Base-by-base conservation (phyloP, 805 yeast species). In the Yarrowia osloensis region DNA sequence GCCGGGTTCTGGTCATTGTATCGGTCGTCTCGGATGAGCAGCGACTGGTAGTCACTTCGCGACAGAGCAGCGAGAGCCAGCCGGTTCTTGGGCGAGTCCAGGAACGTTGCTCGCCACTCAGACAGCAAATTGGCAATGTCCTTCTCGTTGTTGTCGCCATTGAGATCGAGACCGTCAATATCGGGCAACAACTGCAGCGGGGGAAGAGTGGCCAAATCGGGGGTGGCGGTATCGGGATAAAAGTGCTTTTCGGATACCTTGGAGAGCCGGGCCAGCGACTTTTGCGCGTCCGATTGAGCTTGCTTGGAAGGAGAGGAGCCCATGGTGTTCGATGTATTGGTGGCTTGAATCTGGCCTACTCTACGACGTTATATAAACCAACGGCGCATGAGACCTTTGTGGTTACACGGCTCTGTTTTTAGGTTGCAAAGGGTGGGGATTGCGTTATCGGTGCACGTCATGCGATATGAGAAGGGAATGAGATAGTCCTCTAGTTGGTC, bases 1-100 rank as follows among this genome's bases (percentile, higher is more conserved):
- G 80, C 73, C 26, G 52, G 54, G 52, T 61, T 61, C 54, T 46
- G 66, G 24, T 61, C 44, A 6, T 31, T 44, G 24, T 69, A 68
- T n/a, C 65, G 57, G n/a, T 70, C 68, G 37, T 68, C 69, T 19
- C 63, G 49, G 40, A 84, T 78, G 46, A 84, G 76, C 49, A 57
- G 17, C 22, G 76, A 72, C 22, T 77, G 76, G 71, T 85, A 80
- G 47, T 79, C 79, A 66, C 80, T 80, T 21, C 81, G 80, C 8
- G 85, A 79, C 69, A 85, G 77, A 9, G 87, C 86, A 66, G 82
- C 80, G 68, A 84, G 81, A 4, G 86, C 88, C 68, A 86, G 76
- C 66, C 77, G 74, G 73, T 85, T 85, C 73, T 85, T 84, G 15
- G 85, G 82, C 70, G 83, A 82, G 4, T 79, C 67, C 31, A 78